These are phyloP conservation scores for Venturia aucupariae DNA, from an alignment of 2,329 filamentous ascomycete genomes.

Conservation along the genomic window DNA sequence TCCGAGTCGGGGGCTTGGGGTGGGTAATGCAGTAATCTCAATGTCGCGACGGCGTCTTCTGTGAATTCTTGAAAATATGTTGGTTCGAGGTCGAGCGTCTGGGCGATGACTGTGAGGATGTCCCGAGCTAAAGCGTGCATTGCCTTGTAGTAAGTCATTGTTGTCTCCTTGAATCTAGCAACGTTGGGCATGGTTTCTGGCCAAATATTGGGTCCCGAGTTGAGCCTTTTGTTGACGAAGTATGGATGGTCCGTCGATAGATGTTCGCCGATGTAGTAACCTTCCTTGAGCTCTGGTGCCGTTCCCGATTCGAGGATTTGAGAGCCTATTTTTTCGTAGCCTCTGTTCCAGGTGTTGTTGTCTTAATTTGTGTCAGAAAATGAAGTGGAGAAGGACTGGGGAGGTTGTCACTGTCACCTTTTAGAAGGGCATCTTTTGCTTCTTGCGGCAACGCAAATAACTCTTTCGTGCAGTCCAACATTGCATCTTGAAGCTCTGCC, in stretches of 20 bases:
- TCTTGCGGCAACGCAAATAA: conserved; percentile 34
- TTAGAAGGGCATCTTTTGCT: conserved; percentile 29
- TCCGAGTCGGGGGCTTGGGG: conserved; percentile 30
- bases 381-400: no score
- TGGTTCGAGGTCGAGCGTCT: conserved; percentile 31
- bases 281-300: conserved; percentile 36
- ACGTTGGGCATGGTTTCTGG: conserved; percentile 22
- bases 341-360: conserved; percentile 33
- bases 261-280: conserved; percentile 35
- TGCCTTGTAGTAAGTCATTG: conserved; percentile 33
- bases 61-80: conserved; percentile 31
- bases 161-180: conserved; percentile 29
- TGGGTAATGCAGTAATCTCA: conserved; percentile 36
- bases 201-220: conserved; percentile 35
- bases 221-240: conserved; percentile 30
- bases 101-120: conserved; percentile 32
- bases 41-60: conserved; percentile 30
- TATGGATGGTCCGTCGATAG: conserved; percentile 31
- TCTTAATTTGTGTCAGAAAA: conserved; percentile 16
- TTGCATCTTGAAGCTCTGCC: conserved; percentile 27
- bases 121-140: conserved; percentile 33
- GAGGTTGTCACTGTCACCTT: background rate
- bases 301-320: conserved; percentile 36
- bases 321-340: conserved; percentile 34
- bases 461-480: conserved; percentile 31